phyloP scores from a whole-genome alignment of 192 early-diverging fungal species.

The Hyaloraphidium curvatum region DNA sequence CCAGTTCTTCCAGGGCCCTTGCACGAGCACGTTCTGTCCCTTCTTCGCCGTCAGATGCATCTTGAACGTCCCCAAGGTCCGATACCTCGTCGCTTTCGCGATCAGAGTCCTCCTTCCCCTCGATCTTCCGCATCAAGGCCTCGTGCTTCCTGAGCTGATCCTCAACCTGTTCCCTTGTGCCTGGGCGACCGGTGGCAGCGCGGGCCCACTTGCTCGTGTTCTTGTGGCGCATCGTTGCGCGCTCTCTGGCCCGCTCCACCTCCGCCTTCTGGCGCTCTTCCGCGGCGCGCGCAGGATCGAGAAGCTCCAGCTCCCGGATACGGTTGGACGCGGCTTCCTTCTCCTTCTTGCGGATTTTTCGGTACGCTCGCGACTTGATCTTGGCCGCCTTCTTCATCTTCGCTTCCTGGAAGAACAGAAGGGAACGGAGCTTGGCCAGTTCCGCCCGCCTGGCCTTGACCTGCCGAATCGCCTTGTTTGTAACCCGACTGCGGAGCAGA shows the following conservation, averaged over 20 bases:
- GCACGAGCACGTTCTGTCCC: conserved; percentile 8
- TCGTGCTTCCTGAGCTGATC: conserved; percentile 71
- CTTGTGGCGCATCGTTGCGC: conserved; percentile 85
- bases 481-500: not conserved
- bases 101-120: conserved; percentile 33
- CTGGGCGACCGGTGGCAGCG: conserved; percentile 16
- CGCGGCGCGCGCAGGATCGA: conserved; percentile 46
- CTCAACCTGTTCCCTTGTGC: not conserved
- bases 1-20: conserved; percentile 27
- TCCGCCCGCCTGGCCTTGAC: conserved; percentile 44
- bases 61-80: conserved; percentile 25
- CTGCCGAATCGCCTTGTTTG: conserved; percentile 3
- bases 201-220: conserved; percentile 92
- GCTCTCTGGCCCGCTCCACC: conserved; percentile 61
- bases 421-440: conserved; percentile 71
- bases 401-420: conserved; percentile 65
- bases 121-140: conserved; percentile 59
- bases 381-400: conserved; percentile 9
- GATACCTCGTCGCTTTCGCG: conserved; percentile 12
- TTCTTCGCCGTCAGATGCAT: conserved; percentile 18
- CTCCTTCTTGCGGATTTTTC: conserved; percentile 69
- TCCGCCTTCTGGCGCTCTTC: conserved; percentile 52
- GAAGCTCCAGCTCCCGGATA: conserved; percentile 23
- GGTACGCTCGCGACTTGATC: conserved; percentile 88
- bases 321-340: conserved; percentile 26